Evolutionary conservation across 805 yeast genomes (phyloP).

Genomic region (Alloascoidea hylecoeti): DNA sequence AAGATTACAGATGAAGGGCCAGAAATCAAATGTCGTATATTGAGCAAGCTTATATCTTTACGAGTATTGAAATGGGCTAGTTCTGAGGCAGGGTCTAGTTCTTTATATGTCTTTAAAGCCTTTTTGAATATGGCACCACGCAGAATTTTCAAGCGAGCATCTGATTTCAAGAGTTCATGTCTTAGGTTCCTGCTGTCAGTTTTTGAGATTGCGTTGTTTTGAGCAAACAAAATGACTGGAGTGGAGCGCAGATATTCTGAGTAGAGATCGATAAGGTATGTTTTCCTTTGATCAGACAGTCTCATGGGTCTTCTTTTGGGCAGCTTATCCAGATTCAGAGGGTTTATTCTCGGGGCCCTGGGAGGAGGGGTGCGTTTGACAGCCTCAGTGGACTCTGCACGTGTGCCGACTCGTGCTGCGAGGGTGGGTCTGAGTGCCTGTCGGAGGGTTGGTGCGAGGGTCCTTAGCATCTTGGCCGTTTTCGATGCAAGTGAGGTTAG

Average conservation of each 20-base stretch:
- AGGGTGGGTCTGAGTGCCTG: too few relatives aligned
- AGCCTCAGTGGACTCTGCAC: too few relatives aligned
- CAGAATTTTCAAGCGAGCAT: constrained; percentile 56
- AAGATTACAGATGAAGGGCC: constrained; percentile 84
- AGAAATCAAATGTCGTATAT: constrained; percentile 42
- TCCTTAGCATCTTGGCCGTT: too few relatives aligned
- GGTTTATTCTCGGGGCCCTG: too few relatives aligned
- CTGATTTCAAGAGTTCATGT: constrained; percentile 43
- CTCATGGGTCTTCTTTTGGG: too few relatives aligned
- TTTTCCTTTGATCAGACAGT: too few relatives aligned
- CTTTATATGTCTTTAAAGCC: constrained; percentile 56
- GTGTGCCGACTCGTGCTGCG: too few relatives aligned
- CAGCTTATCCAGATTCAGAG: too few relatives aligned
- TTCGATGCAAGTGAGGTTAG: too few relatives aligned
- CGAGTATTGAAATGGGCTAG: constrained; percentile 25
- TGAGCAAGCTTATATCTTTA: too few relatives aligned
- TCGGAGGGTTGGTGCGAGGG: too few relatives aligned
- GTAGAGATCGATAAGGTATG: constrained; percentile 73
- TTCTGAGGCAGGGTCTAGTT: constrained; percentile 59
- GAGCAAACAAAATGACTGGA: constrained; percentile 64
- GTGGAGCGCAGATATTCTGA: constrained; percentile 51
- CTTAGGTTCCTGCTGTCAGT: constrained; percentile 54
- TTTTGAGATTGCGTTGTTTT: constrained; percentile 70
- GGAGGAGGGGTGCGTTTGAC: too few relatives aligned
- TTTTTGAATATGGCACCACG: constrained; percentile 61